These are phyloP conservation scores for Colletotrichum sp. DNA, from an alignment of 2,329 filamentous ascomycete genomes.

Conservation along the genomic window DNA sequence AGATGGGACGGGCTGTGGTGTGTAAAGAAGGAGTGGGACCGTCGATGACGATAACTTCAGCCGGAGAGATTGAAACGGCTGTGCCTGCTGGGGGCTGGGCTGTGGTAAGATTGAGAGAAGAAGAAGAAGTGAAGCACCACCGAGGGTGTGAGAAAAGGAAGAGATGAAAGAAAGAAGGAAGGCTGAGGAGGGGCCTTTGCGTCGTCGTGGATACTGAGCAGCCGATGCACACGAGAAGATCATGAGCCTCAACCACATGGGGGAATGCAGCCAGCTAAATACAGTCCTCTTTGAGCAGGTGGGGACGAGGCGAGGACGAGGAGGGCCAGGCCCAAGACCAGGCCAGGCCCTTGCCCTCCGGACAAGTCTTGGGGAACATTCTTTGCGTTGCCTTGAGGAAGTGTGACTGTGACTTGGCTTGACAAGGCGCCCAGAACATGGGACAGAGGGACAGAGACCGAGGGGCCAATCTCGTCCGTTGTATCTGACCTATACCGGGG, in stretches of 20 bases:
- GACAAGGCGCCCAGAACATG: not conserved
- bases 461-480: not conserved
- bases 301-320: not conserved
- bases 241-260: slow-evolving; percentile 11
- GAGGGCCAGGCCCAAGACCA: not conserved
- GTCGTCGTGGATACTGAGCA: not conserved
- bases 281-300: not conserved
- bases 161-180: not conserved
- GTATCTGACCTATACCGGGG: not conserved
- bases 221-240: not conserved
- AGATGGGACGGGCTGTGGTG: not conserved
- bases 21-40: slow-evolving; percentile 5
- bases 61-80: slow-evolving; percentile 8
- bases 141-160: slow-evolving; percentile 4
- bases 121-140: slow-evolving; percentile 4
- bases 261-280: slow-evolving; percentile 23
- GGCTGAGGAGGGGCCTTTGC: not conserved
- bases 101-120: not conserved
- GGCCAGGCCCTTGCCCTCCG: not conserved
- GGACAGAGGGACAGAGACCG: not conserved
- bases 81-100: slow-evolving; percentile 5
- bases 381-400: not conserved
- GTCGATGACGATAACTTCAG: slow-evolving; percentile 9
- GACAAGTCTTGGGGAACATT: slow-evolving; percentile 11
- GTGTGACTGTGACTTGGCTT: not conserved